Percentiles rank a stretch among this genome's conserved stretches.
Conservation (phyloP, 208 protist species). For the Wallacemonas sp. region DNA sequence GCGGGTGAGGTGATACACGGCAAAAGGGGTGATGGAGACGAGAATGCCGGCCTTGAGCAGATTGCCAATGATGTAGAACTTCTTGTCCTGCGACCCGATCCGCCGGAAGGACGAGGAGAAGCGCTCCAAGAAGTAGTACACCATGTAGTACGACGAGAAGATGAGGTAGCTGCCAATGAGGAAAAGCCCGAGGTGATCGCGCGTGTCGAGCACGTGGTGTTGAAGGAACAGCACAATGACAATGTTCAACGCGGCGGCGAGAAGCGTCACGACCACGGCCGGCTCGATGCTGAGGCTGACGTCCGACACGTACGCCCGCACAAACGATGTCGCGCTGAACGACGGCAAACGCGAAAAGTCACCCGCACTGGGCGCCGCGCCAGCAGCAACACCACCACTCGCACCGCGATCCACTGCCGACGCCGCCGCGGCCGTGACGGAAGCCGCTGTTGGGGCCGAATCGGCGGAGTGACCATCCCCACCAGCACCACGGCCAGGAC, state of each 20-base stretch:
- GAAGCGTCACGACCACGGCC: slow-evolving; percentile 63
- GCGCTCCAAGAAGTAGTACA: slow-evolving; percentile 87
- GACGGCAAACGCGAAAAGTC: slow-evolving; percentile 48
- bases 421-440: no score
- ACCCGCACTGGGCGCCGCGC: neutral
- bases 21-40: slow-evolving; percentile 88
- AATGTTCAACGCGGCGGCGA: slow-evolving; percentile 70
- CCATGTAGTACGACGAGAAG: slow-evolving; percentile 87
- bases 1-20: slow-evolving; percentile 69
- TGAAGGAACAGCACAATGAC: slow-evolving; percentile 76
- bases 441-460: no score
- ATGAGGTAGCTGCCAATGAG: slow-evolving; percentile 87
- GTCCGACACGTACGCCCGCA: slow-evolving; percentile 83
- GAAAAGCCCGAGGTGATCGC: slow-evolving; percentile 87
- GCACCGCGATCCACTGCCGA: no score
- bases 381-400: neutral
- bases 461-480: no score
- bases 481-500: no score
- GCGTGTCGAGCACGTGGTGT: slow-evolving; percentile 82
- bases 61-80: slow-evolving; percentile 94
- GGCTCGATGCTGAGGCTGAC: slow-evolving; percentile 65
- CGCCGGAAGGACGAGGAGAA: slow-evolving; percentile 72
- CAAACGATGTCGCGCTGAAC: slow-evolving; percentile 83
- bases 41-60: slow-evolving; percentile 90
- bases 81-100: slow-evolving; percentile 86